These are phyloP conservation scores for Gentiana dahurica DNA, from an alignment of 257 asterid genomes.

Conservation along the genomic window DNA sequence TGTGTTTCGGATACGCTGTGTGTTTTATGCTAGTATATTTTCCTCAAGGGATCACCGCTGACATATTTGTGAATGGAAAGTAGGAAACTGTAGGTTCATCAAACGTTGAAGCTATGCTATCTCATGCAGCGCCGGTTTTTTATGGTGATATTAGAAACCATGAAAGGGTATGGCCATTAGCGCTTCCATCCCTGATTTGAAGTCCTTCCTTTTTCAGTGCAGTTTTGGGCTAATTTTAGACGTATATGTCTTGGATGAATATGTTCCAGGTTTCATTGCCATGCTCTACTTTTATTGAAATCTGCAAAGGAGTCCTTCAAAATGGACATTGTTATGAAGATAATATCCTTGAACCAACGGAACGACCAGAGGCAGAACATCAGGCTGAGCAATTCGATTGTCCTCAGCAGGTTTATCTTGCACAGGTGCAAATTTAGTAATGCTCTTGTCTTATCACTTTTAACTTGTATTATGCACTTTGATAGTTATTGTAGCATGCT, in stretches of 20 bases:
- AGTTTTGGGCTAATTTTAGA: not conserved
- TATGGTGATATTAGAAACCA: constrained; percentile 93
- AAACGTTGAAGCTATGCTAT: constrained; percentile 80
- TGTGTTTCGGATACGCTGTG: not conserved
- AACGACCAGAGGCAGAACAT: constrained; percentile 19
- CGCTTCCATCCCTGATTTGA: too few species aligned
- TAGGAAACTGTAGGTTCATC: constrained; percentile 63
- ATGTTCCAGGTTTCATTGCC: constrained; percentile 52
- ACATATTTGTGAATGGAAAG: constrained; percentile 11
- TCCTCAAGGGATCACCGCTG: constrained; percentile 8
- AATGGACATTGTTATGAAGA: constrained; percentile 19
- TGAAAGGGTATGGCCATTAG: constrained; percentile 50
- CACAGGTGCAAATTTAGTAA: constrained; percentile 51
- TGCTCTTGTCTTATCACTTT: not conserved
- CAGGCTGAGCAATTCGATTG: constrained; percentile 25
- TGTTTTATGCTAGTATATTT: not conserved
- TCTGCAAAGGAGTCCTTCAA: constrained; percentile 53
- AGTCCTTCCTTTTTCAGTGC: not conserved
- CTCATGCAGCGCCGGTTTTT: constrained; percentile 75
- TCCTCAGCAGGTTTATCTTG: constrained; percentile 72
- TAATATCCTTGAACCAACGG: constrained; percentile 22
- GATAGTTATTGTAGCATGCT: too few species aligned
- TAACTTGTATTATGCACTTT: not conserved
- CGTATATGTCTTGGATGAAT: too few species aligned
- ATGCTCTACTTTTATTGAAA: constrained; percentile 65